These are phyloP conservation scores for Aspergillus caelatus DNA, from an alignment of 2,329 filamentous ascomycete genomes.

Conservation along the genomic window DNA sequence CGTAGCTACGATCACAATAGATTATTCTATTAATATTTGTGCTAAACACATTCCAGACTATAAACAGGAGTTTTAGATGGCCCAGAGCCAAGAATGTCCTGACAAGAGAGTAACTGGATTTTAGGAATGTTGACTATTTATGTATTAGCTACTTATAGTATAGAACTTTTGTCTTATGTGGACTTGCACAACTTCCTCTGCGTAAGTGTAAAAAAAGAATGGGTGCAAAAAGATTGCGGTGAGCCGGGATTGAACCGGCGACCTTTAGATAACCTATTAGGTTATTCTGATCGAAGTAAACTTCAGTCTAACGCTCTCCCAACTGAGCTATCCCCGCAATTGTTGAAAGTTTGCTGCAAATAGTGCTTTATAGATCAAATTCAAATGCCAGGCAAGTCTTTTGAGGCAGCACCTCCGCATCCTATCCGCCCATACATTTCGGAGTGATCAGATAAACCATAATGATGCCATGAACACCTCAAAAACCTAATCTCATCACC, in stretches of 20 bases:
- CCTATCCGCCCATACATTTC: conserved; percentile 2
- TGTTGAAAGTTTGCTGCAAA: not conserved
- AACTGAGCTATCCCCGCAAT: conserved; percentile 3
- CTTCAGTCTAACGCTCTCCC: conserved; percentile 4
- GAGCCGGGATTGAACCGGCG: conserved; percentile 2
- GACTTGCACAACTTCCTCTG: no score
- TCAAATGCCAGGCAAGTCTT: accelerated
- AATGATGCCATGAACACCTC: not conserved
- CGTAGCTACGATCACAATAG: no score
- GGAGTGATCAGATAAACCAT: not conserved
- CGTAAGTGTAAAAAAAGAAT: no score
- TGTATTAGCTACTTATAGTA: no score
- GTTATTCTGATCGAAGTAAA: not conserved
- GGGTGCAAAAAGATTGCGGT: not conserved
- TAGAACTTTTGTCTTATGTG: no score
- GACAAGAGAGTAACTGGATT: no score
- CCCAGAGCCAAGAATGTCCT: no score
- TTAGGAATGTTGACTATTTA: no score
- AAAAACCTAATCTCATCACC: not conserved
- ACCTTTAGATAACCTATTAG: not conserved
- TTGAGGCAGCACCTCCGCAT: not conserved
- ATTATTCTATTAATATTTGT: no score
- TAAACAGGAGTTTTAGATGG: no score
- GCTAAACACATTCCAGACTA: no score
- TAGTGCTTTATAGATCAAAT: not conserved